Conservation (phyloP, 441 rosid genomes). For the Croton laevigatus region DNA sequence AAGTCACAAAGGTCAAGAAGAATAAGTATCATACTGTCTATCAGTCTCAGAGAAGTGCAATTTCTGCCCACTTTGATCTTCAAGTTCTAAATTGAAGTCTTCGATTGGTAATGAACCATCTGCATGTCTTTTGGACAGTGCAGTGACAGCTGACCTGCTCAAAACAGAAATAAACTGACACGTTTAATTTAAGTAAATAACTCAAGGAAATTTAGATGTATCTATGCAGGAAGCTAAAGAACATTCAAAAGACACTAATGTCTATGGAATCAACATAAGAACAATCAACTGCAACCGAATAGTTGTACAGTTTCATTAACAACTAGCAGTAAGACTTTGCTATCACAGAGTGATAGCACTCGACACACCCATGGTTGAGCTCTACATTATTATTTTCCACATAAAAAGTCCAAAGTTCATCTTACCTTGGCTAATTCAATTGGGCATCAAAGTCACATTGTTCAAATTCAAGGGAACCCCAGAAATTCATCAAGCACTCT, state of each 20-base stretch:
- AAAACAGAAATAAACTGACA: constrained; percentile 16
- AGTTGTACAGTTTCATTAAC: not conserved
- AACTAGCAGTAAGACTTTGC: not conserved
- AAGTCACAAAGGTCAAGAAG: constrained; percentile 4
- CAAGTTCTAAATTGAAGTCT: constrained; percentile 72
- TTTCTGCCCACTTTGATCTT: constrained; percentile 74
- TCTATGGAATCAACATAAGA: not conserved
- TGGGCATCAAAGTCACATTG: not conserved
- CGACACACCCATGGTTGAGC: not conserved
- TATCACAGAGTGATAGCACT: not conserved
- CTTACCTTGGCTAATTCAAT: not conserved
- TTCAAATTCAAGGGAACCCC: not conserved
- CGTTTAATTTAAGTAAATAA: constrained; percentile 6
- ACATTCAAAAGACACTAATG: not conserved
- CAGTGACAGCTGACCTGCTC: constrained; percentile 73
- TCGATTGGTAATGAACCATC: constrained; percentile 72
- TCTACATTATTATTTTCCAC: not conserved
- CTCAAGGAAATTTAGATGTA: not conserved
- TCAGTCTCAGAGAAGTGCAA: constrained; percentile 69
- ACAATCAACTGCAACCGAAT: not conserved
- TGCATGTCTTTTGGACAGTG: constrained; percentile 68
- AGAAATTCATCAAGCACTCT: not conserved
- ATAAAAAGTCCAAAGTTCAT: not conserved
- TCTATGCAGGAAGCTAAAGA: not conserved
- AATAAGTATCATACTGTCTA: constrained; percentile 45